Evolutionary conservation across 2,329 filamentous ascomycete species (phyloP).

Genomic region (Aspergillus tanneri): DNA sequence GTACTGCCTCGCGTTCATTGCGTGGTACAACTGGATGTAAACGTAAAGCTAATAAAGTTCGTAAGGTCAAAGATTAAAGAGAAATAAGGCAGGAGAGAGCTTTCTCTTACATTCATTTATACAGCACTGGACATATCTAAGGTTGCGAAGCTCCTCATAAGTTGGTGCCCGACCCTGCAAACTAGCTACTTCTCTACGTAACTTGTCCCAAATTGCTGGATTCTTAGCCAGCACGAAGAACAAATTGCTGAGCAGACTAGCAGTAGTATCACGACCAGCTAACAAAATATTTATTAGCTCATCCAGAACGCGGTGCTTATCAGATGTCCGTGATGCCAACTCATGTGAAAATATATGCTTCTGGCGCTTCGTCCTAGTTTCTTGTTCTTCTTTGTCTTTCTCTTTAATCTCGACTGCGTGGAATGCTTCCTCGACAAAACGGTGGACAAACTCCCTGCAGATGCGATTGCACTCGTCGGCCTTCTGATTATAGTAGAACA

Average conservation of each 20-base stretch:
- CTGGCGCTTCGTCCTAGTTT: neutral
- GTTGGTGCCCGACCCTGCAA: conserved; percentile 6
- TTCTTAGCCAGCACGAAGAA: conserved; percentile 34
- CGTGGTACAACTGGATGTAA: neutral
- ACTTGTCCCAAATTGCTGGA: conserved; percentile 26
- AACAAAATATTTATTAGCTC: conserved; percentile 46
- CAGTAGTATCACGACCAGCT: conserved; percentile 41
- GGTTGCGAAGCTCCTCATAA: conserved; percentile 5
- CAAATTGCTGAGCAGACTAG: conserved; percentile 33
- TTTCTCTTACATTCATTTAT: conserved; percentile 11
- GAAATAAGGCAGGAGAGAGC: neutral
- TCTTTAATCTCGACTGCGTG: too few species aligned
- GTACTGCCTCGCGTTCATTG: neutral
- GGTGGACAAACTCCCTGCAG: conserved; percentile 2
- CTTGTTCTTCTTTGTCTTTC: neutral
- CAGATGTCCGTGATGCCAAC: conserved; percentile 51
- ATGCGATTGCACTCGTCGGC: conserved; percentile 21
- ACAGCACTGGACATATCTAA: conserved; percentile 9
- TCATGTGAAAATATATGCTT: conserved; percentile 60
- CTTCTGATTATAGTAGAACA: conserved; percentile 14
- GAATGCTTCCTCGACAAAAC: conserved; percentile 19
- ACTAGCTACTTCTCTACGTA: conserved; percentile 19
- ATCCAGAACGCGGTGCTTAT: conserved; percentile 48
- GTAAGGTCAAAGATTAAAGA: neutral
- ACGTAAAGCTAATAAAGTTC: neutral